Percentiles rank a stretch among this genome's conserved stretches.
phyloP scores from a whole-genome alignment of 1,284 basidiomycete species.

The Limonomyces culmigenus region DNA sequence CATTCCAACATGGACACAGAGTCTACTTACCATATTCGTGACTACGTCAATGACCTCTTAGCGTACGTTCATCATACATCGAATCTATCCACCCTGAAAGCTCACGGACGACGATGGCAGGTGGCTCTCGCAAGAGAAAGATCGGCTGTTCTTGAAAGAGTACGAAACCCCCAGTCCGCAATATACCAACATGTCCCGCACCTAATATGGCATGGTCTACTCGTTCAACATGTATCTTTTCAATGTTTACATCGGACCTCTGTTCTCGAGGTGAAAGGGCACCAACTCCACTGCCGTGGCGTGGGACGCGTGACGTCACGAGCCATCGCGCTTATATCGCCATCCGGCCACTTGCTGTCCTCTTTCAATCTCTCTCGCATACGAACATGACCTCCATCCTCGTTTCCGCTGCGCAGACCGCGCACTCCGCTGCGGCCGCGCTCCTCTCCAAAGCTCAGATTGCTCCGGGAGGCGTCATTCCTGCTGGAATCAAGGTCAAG shows the following conservation, averaged over 20 bases:
- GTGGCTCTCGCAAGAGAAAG: slow-evolving; percentile 50
- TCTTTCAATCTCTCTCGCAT: too few species aligned
- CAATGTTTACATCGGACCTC: too few species aligned
- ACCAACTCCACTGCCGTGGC: too few species aligned
- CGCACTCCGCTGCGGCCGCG: slow-evolving; percentile 33
- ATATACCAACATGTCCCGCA: slow-evolving; percentile 62
- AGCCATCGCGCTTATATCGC: too few species aligned
- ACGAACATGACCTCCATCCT: slow-evolving; percentile 33
- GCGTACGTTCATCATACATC: slow-evolving; percentile 37
- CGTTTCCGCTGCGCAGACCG: slow-evolving; percentile 25
- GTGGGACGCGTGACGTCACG: too few species aligned
- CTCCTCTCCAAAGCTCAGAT: slow-evolving; percentile 26
- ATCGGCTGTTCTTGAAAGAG: slow-evolving; percentile 50
- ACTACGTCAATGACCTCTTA: slow-evolving; percentile 84
- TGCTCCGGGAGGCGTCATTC: slow-evolving; percentile 10
- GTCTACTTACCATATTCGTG: slow-evolving; percentile 66
- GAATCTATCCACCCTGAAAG: slow-evolving; percentile 1
- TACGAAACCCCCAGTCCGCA: slow-evolving; percentile 57
- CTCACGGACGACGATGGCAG: slow-evolving; percentile 18
- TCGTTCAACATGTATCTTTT: too few species aligned
- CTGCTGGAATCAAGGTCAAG: slow-evolving; percentile 31
- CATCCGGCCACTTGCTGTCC: too few species aligned
- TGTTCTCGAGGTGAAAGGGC: too few species aligned
- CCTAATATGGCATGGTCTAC: too few species aligned
- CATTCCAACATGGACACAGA: slow-evolving; percentile 87